phyloP scores from a whole-genome alignment of 2,329 filamentous ascomycete genomes.

The Stagonosporopsis rhizophila region DNA sequence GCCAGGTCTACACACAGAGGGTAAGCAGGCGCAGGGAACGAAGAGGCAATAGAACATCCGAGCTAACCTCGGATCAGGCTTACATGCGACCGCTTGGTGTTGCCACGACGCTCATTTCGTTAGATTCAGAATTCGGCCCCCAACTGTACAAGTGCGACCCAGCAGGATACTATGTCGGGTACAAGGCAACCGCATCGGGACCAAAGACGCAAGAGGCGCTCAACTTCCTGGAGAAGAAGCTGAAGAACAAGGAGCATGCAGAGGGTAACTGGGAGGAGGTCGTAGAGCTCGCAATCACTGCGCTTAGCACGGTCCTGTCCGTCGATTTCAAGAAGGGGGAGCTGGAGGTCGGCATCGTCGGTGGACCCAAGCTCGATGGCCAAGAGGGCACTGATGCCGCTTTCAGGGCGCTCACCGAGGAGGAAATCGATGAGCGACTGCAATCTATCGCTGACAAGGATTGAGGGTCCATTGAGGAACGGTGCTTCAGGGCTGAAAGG shows the following conservation, averaged over 20 bases:
- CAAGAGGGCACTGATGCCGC: slow-evolving; percentile 78
- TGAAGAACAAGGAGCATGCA: slow-evolving; percentile 97
- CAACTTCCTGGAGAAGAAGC: slow-evolving; percentile 99
- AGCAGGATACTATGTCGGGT: slow-evolving; percentile 96
- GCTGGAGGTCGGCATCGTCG: slow-evolving; percentile 96
- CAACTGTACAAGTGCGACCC: slow-evolving; percentile 99
- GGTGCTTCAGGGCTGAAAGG: slow-evolving; percentile 30
- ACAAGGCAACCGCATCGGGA: slow-evolving; percentile 96
- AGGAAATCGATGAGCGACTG: slow-evolving; percentile 97
- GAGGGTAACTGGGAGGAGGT: slow-evolving; percentile 96
- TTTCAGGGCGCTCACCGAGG: slow-evolving; percentile 91
- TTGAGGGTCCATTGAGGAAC: slow-evolving; percentile 71
- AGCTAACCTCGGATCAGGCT: slow-evolving; percentile 64
- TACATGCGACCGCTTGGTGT: slow-evolving; percentile 99
- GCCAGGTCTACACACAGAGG: slow-evolving; percentile 97
- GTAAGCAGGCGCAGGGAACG: slow-evolving; percentile 59
- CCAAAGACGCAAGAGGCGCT: slow-evolving; percentile 99
- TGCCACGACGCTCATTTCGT: slow-evolving; percentile 90
- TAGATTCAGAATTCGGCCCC: slow-evolving; percentile 90
- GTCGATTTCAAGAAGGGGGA: slow-evolving; percentile 99
- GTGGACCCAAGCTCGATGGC: slow-evolving; percentile 82
- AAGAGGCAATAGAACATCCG: slow-evolving; percentile 2
- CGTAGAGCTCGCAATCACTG: slow-evolving; percentile 94
- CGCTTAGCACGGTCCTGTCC: slow-evolving; percentile 93
- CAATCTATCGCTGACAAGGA: slow-evolving; percentile 99